These are phyloP conservation scores for Wallemia mellicola DNA, from an alignment of 1,284 basidiomycete species.

Conservation along the genomic window DNA sequence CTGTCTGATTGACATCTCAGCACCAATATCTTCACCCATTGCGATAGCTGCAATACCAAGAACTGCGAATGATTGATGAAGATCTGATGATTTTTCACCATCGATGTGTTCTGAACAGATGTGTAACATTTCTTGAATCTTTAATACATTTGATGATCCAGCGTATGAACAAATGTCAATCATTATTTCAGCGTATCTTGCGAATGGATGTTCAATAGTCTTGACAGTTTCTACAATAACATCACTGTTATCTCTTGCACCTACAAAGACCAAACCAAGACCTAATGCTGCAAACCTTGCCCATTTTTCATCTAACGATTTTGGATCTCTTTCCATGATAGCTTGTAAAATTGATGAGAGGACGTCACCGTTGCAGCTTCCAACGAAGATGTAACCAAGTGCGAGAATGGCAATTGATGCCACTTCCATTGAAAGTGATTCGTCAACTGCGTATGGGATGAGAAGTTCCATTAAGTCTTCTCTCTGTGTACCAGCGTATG, in stretches of 20 bases:
- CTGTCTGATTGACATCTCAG: constrained; percentile 80
- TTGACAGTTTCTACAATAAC: constrained; percentile 85
- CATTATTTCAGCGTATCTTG: constrained; percentile 66
- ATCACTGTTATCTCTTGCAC: constrained; percentile 27
- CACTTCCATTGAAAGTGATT: constrained; percentile 60
- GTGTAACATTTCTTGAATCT: constrained; percentile 75
- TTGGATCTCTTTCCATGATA: constrained; percentile 50
- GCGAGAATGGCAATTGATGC: constrained; percentile 58
- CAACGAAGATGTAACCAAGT: constrained; percentile 83
- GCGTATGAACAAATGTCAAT: constrained; percentile 88
- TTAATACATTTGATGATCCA: constrained; percentile 82
- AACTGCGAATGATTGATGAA: constrained; percentile 77
- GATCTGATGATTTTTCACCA: constrained; percentile 29
- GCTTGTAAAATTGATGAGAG: constrained; percentile 69
- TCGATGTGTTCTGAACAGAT: constrained; percentile 74
- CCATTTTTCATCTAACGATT: constrained; percentile 68
- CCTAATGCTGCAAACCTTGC: constrained; percentile 67
- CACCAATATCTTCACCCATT: constrained; percentile 95
- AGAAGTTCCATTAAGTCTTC: constrained; percentile 54
- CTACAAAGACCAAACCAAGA: constrained; percentile 68
- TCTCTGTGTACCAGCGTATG: constrained; percentile 73
- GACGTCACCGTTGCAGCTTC: constrained; percentile 79
- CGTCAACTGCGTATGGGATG: constrained; percentile 52
- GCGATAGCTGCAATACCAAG: constrained; percentile 80
- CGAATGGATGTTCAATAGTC: constrained; percentile 74